phyloP scores from a whole-genome alignment of 345 rosid species.

The Eucalyptus decipiens region DNA sequence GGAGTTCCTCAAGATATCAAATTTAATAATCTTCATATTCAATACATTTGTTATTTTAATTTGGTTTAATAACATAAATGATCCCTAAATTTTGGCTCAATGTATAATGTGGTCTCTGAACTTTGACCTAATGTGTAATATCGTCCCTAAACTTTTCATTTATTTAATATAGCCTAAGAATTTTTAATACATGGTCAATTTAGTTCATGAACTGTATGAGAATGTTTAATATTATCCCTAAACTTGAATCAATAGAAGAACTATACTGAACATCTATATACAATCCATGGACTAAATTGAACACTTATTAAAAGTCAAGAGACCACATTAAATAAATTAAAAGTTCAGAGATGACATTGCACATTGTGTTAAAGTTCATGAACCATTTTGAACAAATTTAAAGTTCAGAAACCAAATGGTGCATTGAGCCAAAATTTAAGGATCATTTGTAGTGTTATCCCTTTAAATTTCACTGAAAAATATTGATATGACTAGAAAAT shows the following conservation, averaged over 20 bases:
- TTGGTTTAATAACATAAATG: rapidly evolving
- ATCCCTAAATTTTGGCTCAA: rapidly evolving
- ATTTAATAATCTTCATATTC: neutral
- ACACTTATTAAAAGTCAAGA: no score
- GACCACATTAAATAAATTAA: rapidly evolving
- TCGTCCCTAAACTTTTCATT: rapidly evolving
- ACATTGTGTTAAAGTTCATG: rapidly evolving
- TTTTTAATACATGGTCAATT: rapidly evolving
- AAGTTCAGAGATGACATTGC: rapidly evolving
- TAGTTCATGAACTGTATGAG: rapidly evolving
- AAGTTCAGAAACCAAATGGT: rapidly evolving
- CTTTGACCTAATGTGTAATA: rapidly evolving
- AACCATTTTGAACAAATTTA: rapidly evolving
- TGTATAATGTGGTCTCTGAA: rapidly evolving
- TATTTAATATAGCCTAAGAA: no score
- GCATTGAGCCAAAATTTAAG: rapidly evolving
- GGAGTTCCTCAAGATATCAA: neutral
- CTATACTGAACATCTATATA: no score
- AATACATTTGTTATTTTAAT: neutral
- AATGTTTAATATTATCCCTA: rapidly evolving
- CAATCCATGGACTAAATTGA: rapidly evolving
- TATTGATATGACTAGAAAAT: neutral
- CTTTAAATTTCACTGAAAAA: neutral
- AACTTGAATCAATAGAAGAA: no score
- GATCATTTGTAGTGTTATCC: rapidly evolving